A percentile compares a stretch with the other conserved stretches of the same genome.
phyloP scores from a whole-genome alignment of 2,329 filamentous ascomycete genomes.

The Beauveria bassiana region DNA sequence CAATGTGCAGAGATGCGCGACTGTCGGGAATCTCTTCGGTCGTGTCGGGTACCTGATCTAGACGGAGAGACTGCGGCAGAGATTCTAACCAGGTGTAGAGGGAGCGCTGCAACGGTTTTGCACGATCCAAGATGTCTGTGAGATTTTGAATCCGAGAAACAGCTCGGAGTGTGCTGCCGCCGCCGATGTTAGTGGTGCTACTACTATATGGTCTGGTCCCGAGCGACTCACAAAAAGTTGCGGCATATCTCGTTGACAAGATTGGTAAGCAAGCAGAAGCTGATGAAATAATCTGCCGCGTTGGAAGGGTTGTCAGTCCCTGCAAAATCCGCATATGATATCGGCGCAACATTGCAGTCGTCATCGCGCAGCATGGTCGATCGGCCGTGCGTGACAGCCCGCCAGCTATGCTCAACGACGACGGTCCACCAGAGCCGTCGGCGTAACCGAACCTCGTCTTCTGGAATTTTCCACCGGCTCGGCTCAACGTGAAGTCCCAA shows the following conservation, averaged over 20 bases:
- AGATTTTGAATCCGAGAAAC: slow-evolving; percentile 12
- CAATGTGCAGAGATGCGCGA: slow-evolving; percentile 13
- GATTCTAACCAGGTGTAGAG: slow-evolving; percentile 12
- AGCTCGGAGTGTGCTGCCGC: slow-evolving; percentile 12
- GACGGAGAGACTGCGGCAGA: slow-evolving; percentile 10
- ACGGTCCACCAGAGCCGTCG: slow-evolving; percentile 17
- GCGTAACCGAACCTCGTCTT: slow-evolving; percentile 13
- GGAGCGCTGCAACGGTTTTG: slow-evolving; percentile 9
- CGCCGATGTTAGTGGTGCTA: neutral
- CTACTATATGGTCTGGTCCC: neutral
- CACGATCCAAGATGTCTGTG: slow-evolving; percentile 3
- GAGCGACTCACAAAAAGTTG: slow-evolving; percentile 13
- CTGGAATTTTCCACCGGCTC: slow-evolving; percentile 13
- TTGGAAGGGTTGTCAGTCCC: neutral
- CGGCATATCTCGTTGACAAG: slow-evolving; percentile 12
- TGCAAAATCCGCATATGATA: slow-evolving; percentile 11
- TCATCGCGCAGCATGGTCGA: slow-evolving; percentile 14
- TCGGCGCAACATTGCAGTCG: slow-evolving; percentile 15
- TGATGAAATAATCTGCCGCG: slow-evolving; percentile 12
- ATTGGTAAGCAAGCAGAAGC: slow-evolving; percentile 13
- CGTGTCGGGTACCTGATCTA: neutral
- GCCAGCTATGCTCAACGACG: slow-evolving; percentile 16
- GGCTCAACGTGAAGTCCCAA: slow-evolving; percentile 15
- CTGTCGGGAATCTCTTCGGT: slow-evolving; percentile 10
- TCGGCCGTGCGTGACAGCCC: slow-evolving; percentile 15